Evolutionary conservation across 441 rosid genomes (phyloP), one percentile per base, ranked within the genome.

Genomic region (Gossypium schwendimanii): DNA sequence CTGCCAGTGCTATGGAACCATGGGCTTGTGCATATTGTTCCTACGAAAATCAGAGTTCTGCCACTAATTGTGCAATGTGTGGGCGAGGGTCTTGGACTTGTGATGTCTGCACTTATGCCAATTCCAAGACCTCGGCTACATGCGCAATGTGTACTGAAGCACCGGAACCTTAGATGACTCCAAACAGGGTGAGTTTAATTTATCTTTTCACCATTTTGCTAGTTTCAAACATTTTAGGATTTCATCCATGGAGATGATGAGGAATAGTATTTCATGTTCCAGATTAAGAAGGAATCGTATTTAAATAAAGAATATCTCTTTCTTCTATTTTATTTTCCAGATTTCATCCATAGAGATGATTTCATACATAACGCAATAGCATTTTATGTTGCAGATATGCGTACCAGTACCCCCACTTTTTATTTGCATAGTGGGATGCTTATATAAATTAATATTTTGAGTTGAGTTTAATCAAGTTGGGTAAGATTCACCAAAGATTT

Each of bases 81-180:
- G 14, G 21, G 26, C 58, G 71, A 14, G 65, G 55, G 44, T 15
- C 73, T 70, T 57, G 64, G 73, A 20, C 39, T 41, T 70, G 65
- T 39, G 49, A 10, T 8, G 28, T 5, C 33, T 68, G 71, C 45
- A 68, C 71, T 36, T 68, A n/a, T 41, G 60, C 71, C 39, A 65
- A 45, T 45, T 2, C 1, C 6, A 65, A 36, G 36, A 45, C 70
- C 53, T 26, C 61, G 5, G 3, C 47, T 1, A 69, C 33, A 18
- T 69, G 73, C 5, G 12, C 6, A 5, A 12, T 69, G 50, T 69
- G 73, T 36, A 4, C 10, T 15, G 33, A 18, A 2, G n/a, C 24
- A 3, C 23, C 7, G 15, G 3, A 18, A 36, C 68, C 28, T 10
- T 17, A 63, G 50, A 9, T 4, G 49, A 17, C 15, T 18, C 28